Conservation (phyloP, 2,329 filamentous ascomycete genomes). For the Penicillium sp. region DNA sequence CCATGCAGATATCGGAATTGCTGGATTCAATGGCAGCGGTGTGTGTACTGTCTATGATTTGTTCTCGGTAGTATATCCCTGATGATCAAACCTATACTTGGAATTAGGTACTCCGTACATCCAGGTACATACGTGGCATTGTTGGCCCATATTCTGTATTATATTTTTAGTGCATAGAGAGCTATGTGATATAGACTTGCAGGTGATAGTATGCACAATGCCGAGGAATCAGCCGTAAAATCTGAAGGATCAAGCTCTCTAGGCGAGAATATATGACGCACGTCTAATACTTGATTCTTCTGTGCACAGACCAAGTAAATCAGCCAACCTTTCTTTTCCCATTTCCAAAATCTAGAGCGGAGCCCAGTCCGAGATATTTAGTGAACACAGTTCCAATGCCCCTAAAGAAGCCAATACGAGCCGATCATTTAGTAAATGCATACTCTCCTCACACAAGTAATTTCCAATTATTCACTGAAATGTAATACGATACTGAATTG, state of each 20-base stretch:
- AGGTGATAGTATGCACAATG: not conserved
- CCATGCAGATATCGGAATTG: not conserved
- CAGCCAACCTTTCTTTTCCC: not conserved
- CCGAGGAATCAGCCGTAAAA: not conserved
- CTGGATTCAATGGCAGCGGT: constrained; percentile 12
- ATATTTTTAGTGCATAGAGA: not conserved
- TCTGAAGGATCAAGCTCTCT: not conserved
- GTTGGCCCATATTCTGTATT: not conserved
- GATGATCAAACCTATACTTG: not conserved
- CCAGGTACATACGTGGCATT: not conserved
- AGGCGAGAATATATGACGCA: not conserved
- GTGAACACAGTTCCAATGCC: too few relatives aligned
- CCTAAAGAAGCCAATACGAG: too few relatives aligned
- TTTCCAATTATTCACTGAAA: too few relatives aligned
- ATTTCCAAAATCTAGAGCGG: not conserved
- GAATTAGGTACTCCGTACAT: not conserved
- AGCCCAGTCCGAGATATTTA: not conserved
- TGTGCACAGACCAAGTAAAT: not conserved
- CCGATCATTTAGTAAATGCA: too few relatives aligned
- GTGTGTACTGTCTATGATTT: constrained; percentile 2
- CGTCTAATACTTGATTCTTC: not conserved
- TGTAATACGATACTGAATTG: too few relatives aligned
- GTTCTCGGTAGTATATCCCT: not conserved
- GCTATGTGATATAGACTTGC: not conserved
- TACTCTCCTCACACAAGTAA: too few relatives aligned